A percentile compares a stretch with the other conserved stretches of the same genome.
Evolutionary conservation across 306 rosid species (phyloP).

Genomic region (Acmispon strigosus): DNA sequence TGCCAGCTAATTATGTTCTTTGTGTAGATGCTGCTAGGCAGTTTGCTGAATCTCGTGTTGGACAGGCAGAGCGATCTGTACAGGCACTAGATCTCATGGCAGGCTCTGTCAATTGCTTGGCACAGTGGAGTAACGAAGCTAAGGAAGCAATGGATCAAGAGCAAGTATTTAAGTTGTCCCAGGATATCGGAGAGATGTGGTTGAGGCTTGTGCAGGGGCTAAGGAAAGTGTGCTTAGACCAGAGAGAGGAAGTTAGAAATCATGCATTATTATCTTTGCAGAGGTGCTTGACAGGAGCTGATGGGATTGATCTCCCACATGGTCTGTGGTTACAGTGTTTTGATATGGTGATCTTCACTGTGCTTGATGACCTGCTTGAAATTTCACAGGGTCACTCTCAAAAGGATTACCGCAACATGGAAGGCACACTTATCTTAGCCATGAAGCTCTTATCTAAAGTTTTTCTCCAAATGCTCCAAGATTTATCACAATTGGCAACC

Average conservation of each 20-base stretch:
- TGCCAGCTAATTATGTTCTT: conserved; percentile 75
- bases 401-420: conserved; percentile 86
- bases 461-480: conserved; percentile 64
- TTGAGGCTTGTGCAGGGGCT: conserved; percentile 76
- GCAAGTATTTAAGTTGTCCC: conserved; percentile 50
- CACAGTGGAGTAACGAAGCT: conserved; percentile 63
- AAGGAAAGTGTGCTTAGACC: conserved; percentile 79
- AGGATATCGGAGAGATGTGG: conserved; percentile 97
- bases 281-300: conserved; percentile 71
- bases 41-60: conserved; percentile 95
- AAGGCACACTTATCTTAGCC: conserved; percentile 80
- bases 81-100: conserved; percentile 79
- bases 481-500: conserved; percentile 47
- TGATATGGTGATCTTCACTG: conserved; percentile 67
- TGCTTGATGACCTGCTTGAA: conserved; percentile 84
- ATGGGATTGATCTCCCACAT: conserved; percentile 51
- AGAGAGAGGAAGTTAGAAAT: conserved; percentile 89
- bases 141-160: conserved; percentile 58
- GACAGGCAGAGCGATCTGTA: conserved; percentile 81
- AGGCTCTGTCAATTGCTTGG: conserved; percentile 70
- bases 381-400: conserved; percentile 62
- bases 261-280: conserved; percentile 71
- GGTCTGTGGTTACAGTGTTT: conserved; percentile 78
- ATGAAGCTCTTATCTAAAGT: conserved; percentile 82
- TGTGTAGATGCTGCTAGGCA: conserved; percentile 85